Conservation (phyloP, 768 basidiomycete genomes). For the Kwoniella europaea region DNA sequence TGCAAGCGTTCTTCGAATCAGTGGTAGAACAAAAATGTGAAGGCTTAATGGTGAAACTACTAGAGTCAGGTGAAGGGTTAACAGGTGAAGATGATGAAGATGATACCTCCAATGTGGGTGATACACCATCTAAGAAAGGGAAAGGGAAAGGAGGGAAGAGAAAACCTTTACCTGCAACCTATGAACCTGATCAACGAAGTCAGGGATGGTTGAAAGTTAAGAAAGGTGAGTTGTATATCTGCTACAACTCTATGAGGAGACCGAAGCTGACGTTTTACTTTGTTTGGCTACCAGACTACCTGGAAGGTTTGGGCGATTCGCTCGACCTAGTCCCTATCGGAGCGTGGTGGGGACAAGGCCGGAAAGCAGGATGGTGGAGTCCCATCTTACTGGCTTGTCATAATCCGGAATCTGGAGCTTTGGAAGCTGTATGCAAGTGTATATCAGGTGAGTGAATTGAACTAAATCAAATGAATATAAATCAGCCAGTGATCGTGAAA, state of each 20-base stretch:
- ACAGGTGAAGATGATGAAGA: constrained; percentile 56
- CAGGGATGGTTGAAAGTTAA: constrained; percentile 89
- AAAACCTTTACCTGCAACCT: constrained; percentile 79
- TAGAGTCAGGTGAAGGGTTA: constrained; percentile 63
- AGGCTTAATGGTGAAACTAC: constrained; percentile 92
- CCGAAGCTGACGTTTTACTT: constrained; percentile 2
- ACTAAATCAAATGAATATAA: too few species aligned
- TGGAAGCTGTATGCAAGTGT: constrained; percentile 86
- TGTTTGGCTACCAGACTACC: constrained; percentile 66
- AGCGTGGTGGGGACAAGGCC: constrained; percentile 87
- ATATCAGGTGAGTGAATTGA: constrained; percentile 25
- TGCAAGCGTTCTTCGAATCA: constrained; percentile 76
- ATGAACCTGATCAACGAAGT: constrained; percentile 86
- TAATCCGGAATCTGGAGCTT: constrained; percentile 67
- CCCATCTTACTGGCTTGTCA: constrained; percentile 80
- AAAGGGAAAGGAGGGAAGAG: constrained; percentile 60
- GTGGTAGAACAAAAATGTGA: constrained; percentile 80
- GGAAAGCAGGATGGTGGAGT: constrained; percentile 91
- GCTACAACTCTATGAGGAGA: neutral
- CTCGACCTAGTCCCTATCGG: constrained; percentile 62
- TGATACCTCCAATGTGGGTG: constrained; percentile 42
- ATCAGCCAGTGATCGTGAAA: too few species aligned
- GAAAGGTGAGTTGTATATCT: constrained; percentile 60
- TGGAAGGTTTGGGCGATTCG: constrained; percentile 75
- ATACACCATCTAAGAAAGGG: constrained; percentile 30